Conservation (phyloP, 2,329 filamentous ascomycete species). For the Periconia sp. region DNA sequence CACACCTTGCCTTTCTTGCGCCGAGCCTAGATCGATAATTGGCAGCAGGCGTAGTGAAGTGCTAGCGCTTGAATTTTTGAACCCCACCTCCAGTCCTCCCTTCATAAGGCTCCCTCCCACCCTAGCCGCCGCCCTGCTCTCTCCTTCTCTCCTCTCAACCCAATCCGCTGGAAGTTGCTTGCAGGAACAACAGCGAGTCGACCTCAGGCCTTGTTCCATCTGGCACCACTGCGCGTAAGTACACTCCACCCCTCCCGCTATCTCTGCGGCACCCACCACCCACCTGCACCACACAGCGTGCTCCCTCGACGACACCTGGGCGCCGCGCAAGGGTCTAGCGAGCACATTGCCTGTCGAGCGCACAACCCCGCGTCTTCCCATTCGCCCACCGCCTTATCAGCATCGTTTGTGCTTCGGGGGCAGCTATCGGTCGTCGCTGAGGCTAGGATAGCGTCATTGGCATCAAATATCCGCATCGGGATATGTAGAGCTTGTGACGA, state of each 20-base stretch:
- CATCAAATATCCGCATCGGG: conserved; percentile 21
- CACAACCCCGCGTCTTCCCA: conserved; percentile 37
- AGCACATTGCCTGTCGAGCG: conserved; percentile 14
- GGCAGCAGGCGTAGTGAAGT: conserved; percentile 37
- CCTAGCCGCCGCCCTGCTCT: conserved; percentile 26
- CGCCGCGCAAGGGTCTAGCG: conserved; percentile 31
- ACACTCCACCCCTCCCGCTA: conserved; percentile 16
- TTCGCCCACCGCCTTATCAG: conserved; percentile 45
- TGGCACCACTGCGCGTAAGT: conserved; percentile 38
- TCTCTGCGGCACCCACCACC: conserved; percentile 15
- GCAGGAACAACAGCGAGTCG: conserved; percentile 32
- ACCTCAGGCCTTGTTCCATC: conserved; percentile 30
- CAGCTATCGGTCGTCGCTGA: conserved; percentile 34
- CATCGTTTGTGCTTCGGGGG: conserved; percentile 21
- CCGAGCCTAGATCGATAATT: conserved; percentile 37
- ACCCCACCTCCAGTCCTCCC: conserved; percentile 41
- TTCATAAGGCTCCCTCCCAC: conserved; percentile 44
- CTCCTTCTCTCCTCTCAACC: conserved; percentile 11
- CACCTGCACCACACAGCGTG: conserved; percentile 10
- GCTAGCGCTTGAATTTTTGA: conserved; percentile 43
- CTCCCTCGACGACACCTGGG: conserved; percentile 16
- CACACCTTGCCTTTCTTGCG: conserved; percentile 26
- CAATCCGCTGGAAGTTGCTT: conserved; percentile 35
- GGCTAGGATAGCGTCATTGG: conserved; percentile 28
- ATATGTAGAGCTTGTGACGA: conserved; percentile 25